Conservation (phyloP, 2,329 filamentous ascomycete genomes). For the Cordyceps militaris region DNA sequence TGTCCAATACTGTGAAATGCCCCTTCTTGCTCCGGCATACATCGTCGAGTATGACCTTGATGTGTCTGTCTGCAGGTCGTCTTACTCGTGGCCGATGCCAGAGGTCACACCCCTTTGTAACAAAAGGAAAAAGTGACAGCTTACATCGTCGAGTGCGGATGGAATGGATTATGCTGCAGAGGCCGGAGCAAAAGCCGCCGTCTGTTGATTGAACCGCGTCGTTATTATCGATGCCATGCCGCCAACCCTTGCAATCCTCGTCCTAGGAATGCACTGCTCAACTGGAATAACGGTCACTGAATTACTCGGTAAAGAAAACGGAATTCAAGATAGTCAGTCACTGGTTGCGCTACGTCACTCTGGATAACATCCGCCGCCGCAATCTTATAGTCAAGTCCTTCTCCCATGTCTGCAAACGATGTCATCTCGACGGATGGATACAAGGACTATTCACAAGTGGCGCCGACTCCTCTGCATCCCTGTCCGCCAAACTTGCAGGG, state of each 20-base stretch:
- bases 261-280: neutral
- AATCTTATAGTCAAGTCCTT: neutral
- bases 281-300: neutral
- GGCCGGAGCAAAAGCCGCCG: slow-evolving; percentile 5
- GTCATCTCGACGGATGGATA: slow-evolving; percentile 3
- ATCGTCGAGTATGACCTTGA: neutral
- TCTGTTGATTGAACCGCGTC: neutral
- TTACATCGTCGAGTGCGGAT: neutral
- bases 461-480: neutral
- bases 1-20: neutral
- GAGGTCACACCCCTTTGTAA: neutral
- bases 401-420: neutral
- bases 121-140: neutral
- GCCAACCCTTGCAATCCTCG: neutral
- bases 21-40: neutral
- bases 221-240: neutral
- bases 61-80: slow-evolving; percentile 1
- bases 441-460: slow-evolving; percentile 1
- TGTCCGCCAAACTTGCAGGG: neutral
- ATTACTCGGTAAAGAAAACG: neutral
- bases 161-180: neutral
- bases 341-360: neutral
- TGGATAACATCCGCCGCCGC: neutral
- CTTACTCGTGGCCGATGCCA: neutral
- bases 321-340: neutral